A percentile compares a stretch with the other conserved stretches of the same genome.
phyloP scores from a whole-genome alignment of 2,329 filamentous ascomycete species.

The Fusarium odoratissimum region DNA sequence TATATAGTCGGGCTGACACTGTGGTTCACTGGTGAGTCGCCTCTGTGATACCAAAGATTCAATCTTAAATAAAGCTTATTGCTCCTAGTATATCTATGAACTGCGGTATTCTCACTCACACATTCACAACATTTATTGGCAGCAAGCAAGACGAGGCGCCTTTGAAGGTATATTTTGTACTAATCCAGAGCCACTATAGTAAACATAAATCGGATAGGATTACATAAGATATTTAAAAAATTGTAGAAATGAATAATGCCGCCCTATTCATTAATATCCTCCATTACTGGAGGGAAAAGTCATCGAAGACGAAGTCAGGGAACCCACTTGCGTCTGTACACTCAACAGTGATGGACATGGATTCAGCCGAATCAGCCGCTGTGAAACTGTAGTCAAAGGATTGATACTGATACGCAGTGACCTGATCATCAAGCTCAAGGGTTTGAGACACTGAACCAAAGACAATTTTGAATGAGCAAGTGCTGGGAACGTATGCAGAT shows the following conservation, averaged over 20 bases:
- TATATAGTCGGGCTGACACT: background rate
- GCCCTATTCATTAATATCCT: background rate
- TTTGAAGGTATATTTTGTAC: background rate
- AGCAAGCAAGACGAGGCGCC: background rate
- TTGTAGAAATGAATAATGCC: background rate
- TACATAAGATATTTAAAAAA: background rate
- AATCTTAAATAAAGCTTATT: too few species aligned
- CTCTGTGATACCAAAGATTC: too few species aligned
- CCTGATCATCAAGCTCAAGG: rapidly evolving
- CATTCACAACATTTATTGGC: rapidly evolving
- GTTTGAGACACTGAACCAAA: background rate
- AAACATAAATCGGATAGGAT: background rate
- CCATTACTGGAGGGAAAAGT: background rate
- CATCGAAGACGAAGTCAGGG: background rate
- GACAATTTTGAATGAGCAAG: background rate
- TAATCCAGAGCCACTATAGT: background rate
- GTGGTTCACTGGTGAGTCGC: background rate
- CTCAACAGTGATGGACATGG: background rate
- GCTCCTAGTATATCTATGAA: rapidly evolving
- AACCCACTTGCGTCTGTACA: background rate
- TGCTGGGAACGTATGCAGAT: background rate
- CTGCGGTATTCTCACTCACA: background rate
- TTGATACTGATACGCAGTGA: background rate
- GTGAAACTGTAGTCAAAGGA: background rate
- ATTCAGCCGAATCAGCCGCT: background rate